Conservation (phyloP, 2,329 filamentous ascomycete genomes). For the Verticillium zaregamsianum region DNA sequence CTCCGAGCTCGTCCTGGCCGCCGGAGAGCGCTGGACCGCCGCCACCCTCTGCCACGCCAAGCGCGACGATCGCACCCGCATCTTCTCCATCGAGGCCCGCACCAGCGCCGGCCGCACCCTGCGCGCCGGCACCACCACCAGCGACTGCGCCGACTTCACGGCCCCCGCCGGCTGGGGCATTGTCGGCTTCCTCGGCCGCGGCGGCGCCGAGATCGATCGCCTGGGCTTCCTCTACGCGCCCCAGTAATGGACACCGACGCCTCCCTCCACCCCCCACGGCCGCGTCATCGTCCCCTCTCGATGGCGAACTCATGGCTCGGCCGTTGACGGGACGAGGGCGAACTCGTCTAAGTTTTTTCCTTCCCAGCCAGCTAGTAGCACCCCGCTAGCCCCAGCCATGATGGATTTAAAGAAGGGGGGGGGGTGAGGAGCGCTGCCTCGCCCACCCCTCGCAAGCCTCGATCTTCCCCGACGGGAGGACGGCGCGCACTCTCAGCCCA, state of each 20-base stretch:
- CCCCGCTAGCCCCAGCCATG: not conserved
- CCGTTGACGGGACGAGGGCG: too few species aligned
- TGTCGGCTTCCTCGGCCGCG: conserved; percentile 48
- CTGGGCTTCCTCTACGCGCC: conserved; percentile 44
- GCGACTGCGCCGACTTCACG: conserved; percentile 40
- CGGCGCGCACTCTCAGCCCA: not conserved
- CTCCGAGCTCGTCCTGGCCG: conserved; percentile 36
- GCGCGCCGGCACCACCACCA: conserved; percentile 38
- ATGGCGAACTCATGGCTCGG: too few species aligned
- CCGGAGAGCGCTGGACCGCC: conserved; percentile 42
- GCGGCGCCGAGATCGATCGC: conserved; percentile 52
- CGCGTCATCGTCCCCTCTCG: not conserved
- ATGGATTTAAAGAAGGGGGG: not conserved
- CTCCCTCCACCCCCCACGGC: not conserved
- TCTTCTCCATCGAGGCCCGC: conserved; percentile 51
- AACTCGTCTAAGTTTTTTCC: not conserved
- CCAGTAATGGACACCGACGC: conserved; percentile 20
- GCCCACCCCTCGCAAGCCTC: not conserved
- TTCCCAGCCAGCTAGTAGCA: not conserved
- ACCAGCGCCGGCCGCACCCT: conserved; percentile 45
- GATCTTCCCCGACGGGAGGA: not conserved
- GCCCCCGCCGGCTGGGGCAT: conserved; percentile 47
- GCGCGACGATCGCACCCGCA: conserved; percentile 40
- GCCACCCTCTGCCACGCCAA: conserved; percentile 47
- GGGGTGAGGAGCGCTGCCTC: not conserved